Base-by-base conservation (phyloP, 73 alveolate species). In the Paramecium caudatum region DNA sequence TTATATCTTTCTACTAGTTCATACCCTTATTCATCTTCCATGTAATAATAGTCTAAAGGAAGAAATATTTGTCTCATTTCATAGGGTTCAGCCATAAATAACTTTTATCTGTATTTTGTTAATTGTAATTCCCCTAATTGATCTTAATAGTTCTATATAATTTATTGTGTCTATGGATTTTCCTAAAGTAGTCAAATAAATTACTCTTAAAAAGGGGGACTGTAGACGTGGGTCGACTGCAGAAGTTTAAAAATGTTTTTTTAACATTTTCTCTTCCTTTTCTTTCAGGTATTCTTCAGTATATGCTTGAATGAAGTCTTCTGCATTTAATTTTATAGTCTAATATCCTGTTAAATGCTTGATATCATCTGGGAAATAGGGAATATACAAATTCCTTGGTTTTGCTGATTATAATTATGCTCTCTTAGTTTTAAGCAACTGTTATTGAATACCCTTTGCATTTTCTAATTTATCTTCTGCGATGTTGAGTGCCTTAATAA, bases 11-110 rank as follows among this genome's bases (percentile, higher is more conserved):
- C 68, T 2, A 86, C 15, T 62, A 86, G 46, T 0, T 86, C 87
- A 62, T 86, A 45, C 39, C 82, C 82, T 15, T 46, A 19, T 47
- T 86, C 93, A 5, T 86, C 93, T 13, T 86, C 93, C 80, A 86
- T 45, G 36, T 86, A 62, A 86, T 86, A 86, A 15, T 62, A 86
- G 65, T 86, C 93, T 86, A 86, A 63, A 15, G 93, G 93, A 25
- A 86, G 36, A 39, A 86, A 86, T 15, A 36, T 45, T 43, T 74
- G 21, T 41, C 32, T 39, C 39, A 43, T 45, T n/a, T 45, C 39
- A 74, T 13, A 74, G 32, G 88, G 88, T 43, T 74, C 49, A 39
- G 88, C 62, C 69, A 37, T 39, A 74, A 74, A 74, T 8, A 74
- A 2, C 19, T 30, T 41, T 23, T 74, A 43, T 45, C 88, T 74